A percentile compares a stretch with the other conserved stretches of the same genome.
These are phyloP conservation scores for Mycena sp. DNA, from an alignment of 1,284 basidiomycete genomes.

Conservation along the genomic window DNA sequence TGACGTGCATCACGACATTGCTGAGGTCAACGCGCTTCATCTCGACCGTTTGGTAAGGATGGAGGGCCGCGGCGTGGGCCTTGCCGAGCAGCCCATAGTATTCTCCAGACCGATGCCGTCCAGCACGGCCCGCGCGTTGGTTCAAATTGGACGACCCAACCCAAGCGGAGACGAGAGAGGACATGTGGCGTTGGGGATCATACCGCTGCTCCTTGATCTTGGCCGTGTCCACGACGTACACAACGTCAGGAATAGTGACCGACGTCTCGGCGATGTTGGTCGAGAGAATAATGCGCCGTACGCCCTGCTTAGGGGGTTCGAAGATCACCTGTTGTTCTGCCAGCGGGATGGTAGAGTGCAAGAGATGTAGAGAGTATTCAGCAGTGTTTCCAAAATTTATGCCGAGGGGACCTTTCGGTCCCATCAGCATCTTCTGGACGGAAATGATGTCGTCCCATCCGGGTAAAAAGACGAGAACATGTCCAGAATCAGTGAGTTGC, in stretches of 20 bases:
- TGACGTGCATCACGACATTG: slow-evolving; percentile 96
- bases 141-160: slow-evolving; percentile 94
- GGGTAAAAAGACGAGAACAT: slow-evolving; percentile 92
- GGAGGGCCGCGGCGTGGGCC: slow-evolving; percentile 71
- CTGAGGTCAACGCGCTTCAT: slow-evolving; percentile 95
- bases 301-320: slow-evolving; percentile 79
- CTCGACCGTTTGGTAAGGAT: slow-evolving; percentile 92
- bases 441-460: slow-evolving; percentile 93
- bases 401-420: slow-evolving; percentile 64
- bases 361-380: slow-evolving; percentile 84
- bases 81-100: slow-evolving; percentile 90
- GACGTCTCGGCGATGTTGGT: slow-evolving; percentile 98
- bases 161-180: slow-evolving; percentile 90
- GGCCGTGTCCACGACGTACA: slow-evolving; percentile 93
- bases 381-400: slow-evolving; percentile 70
- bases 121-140: slow-evolving; percentile 94
- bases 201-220: slow-evolving; percentile 95
- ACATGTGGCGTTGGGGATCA: slow-evolving; percentile 90
- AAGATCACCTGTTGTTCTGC: slow-evolving; percentile 94
- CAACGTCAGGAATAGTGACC: slow-evolving; percentile 96
- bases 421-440: slow-evolving; percentile 78
- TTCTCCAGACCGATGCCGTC: slow-evolving; percentile 91
- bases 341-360: slow-evolving; percentile 93
- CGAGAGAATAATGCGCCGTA: slow-evolving; percentile 90
- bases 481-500: slow-evolving; percentile 82